Base-by-base conservation (phyloP, 768 basidiomycete species). In the Sarcodon sp. region DNA sequence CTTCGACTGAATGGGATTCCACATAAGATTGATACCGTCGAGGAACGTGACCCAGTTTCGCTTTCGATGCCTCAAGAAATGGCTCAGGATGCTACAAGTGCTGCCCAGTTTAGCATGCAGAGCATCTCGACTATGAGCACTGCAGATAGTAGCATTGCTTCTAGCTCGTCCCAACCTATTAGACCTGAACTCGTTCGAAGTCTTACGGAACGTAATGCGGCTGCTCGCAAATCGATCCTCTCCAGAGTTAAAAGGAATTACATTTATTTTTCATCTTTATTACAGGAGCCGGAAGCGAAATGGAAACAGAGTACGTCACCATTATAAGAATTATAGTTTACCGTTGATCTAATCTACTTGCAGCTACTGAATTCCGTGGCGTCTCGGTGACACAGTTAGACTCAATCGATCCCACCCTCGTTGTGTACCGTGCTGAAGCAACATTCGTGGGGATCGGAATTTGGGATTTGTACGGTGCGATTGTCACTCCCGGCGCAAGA, bases 251-350 rank as follows among this genome's bases (percentile, higher is more conserved):
- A 82, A 58, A 73, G 96, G 51, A 94, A 88, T 61, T 99, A 99
- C 57, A 97, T 98, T 47, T 97, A 98, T 64, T 98, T 99, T 62
- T 93, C 93, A 1, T 96, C 93, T 0, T 69, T 99, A 44, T 65
- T 99, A 44, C 96, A 98, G 63, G 94, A 98, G 57, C 96, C 96
- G 0, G 92, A 97, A 63, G 90, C 91, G 3, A 99, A 99, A 63
- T 99, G 94, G 94, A 81, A 81, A 59, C 72, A 82, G 58, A 87
- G 87, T 89, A 63, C 57, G 82, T 67, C 16, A 31, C 51, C 50
- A n/a, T 54, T 36, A 49, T 46, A 53, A 45, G 53, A 44, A 33
- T 34, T 43, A 41, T 32, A 13, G 15, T 9, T 31, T 51, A 11
- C 44, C 35, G 48, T 36, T 43, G 11, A 50, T 36, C 51, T 47